Percentiles rank a stretch among this genome's conserved stretches.
Conservation (phyloP, 202 grass and related monocot species). For the Sporobolus alterniflorus region DNA sequence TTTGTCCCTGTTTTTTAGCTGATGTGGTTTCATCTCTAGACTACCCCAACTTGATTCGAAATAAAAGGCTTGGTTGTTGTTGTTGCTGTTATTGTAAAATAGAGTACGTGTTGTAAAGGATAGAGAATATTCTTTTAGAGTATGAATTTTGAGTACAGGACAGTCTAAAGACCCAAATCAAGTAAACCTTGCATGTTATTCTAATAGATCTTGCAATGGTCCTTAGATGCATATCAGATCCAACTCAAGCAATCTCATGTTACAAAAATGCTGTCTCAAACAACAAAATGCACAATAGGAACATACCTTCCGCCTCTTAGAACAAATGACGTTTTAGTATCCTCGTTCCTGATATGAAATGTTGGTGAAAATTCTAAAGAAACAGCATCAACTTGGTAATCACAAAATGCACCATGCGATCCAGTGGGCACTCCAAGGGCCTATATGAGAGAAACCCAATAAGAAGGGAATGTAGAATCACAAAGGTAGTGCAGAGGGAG, state of each 20-base stretch:
- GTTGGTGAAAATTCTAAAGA: slow-evolving; percentile 84
- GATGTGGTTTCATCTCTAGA: too few species aligned
- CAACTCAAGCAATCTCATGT: background rate
- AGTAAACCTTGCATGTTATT: background rate
- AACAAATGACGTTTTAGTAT: slow-evolving; percentile 79
- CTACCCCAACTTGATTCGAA: too few species aligned
- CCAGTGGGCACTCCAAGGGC: slow-evolving; percentile 95
- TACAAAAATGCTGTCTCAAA: background rate
- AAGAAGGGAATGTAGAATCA: slow-evolving; percentile 12
- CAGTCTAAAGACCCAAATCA: too few species aligned
- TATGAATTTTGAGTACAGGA: too few species aligned
- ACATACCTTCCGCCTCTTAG: slow-evolving; percentile 80
- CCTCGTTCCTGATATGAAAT: slow-evolving; percentile 80
- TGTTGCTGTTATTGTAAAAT: too few species aligned
- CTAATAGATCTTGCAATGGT: background rate
- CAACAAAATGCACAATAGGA: background rate
- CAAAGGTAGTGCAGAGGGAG: background rate
- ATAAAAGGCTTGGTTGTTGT: too few species aligned
- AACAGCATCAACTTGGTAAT: slow-evolving; percentile 97
- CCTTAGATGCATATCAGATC: background rate
- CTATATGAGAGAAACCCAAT: slow-evolving; percentile 49
- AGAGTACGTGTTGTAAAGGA: too few species aligned
- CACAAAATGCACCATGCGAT: slow-evolving; percentile 91
- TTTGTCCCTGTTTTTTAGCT: too few species aligned
- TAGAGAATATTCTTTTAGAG: too few species aligned